Evolutionary conservation across 1,139 yeast species (phyloP).

Genomic region (Meyerozyma guilliermondii): DNA sequence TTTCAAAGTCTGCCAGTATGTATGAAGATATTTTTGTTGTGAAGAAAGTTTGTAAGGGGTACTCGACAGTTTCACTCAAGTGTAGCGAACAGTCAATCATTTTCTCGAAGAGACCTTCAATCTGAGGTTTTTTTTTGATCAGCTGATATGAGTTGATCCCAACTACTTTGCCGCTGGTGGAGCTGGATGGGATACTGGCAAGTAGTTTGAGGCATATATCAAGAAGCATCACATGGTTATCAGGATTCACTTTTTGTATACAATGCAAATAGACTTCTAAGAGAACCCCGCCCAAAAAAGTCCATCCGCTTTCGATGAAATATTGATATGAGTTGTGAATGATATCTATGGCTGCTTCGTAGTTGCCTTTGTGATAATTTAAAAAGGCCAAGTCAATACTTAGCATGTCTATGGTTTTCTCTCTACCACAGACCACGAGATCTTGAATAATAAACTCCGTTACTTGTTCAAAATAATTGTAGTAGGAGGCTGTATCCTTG

Average conservation of each 20-base stretch:
- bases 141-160: constrained; percentile 29
- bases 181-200: constrained; percentile 21
- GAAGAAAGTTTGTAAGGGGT: constrained; percentile 29
- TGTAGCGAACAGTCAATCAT: constrained; percentile 16
- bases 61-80: constrained; percentile 16
- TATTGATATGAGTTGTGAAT: constrained; percentile 65
- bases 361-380: constrained; percentile 54
- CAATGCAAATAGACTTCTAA: constrained; percentile 67
- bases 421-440: constrained; percentile 44
- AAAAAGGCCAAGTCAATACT: constrained; percentile 79
- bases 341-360: constrained; percentile 55
- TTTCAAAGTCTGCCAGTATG: constrained; percentile 19
- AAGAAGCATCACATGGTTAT: constrained; percentile 16
- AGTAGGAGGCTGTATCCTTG: constrained; percentile 14
- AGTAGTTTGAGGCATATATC: constrained; percentile 31
- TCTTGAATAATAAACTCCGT: constrained; percentile 43
- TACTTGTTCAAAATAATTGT: constrained; percentile 24
- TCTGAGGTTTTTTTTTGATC: constrained; percentile 17
- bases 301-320: constrained; percentile 72
- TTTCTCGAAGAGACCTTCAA: constrained; percentile 18
- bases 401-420: constrained; percentile 65
- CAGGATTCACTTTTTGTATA: constrained; percentile 39
- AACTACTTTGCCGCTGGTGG: constrained; percentile 8
- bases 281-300: constrained; percentile 58
- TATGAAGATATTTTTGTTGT: constrained; percentile 20